Conservation (phyloP, 257 asterid species). For the Solanum sejunctum region DNA sequence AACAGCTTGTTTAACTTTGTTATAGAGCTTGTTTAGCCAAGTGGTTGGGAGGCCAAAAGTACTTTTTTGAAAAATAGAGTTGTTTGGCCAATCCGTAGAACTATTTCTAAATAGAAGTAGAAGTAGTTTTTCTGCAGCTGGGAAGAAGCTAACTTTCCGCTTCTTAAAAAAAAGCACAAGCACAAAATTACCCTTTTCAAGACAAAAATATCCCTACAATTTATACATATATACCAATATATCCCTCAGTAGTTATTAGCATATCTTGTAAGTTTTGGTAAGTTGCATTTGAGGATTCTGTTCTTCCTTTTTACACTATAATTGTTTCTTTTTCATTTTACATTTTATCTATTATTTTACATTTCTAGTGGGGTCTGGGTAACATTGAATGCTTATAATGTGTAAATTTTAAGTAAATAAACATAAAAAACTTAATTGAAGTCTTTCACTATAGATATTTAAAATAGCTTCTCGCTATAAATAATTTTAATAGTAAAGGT, state of each 20-base stretch:
- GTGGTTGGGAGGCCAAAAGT: background rate
- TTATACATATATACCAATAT: background rate
- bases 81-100: background rate
- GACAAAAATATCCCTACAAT: background rate
- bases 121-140: background rate
- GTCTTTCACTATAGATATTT: too few species aligned
- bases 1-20: background rate
- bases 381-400: too few species aligned
- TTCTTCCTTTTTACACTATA: too few species aligned
- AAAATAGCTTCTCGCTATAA: too few species aligned
- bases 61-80: background rate
- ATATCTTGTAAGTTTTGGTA: background rate
- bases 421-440: too few species aligned
- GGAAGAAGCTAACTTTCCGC: background rate
- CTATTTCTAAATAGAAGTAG: background rate
- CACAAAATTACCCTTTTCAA: background rate
- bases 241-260: background rate
- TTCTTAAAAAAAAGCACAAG: background rate
- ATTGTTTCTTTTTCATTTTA: too few species aligned
- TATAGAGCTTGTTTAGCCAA: background rate
- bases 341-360: too few species aligned
- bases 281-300: background rate
- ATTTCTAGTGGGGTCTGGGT: too few species aligned
- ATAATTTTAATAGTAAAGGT: too few species aligned
- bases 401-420: too few species aligned